phyloP scores from a whole-genome alignment of 2,329 filamentous ascomycete species.

The Hansfordia pulvinata region DNA sequence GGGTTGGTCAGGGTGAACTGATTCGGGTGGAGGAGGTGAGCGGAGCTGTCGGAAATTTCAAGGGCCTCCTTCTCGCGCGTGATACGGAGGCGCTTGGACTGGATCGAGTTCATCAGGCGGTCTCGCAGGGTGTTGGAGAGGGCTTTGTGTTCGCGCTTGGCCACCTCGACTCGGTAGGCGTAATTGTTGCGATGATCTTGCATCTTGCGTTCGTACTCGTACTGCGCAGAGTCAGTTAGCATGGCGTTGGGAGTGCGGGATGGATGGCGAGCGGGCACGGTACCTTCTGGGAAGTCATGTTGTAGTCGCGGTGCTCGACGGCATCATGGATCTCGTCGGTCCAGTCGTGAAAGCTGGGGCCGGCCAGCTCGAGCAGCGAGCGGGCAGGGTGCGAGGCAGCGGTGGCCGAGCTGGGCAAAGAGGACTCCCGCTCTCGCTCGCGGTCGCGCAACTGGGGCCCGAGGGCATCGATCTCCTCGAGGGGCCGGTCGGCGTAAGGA shows the following conservation, averaged over 20 bases:
- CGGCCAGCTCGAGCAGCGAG: slow-evolving; percentile 59
- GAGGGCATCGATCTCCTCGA: slow-evolving; percentile 29
- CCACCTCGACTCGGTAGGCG: slow-evolving; percentile 48
- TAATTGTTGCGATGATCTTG: slow-evolving; percentile 45
- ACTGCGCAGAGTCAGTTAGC: slow-evolving; percentile 24
- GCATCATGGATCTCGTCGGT: slow-evolving; percentile 77
- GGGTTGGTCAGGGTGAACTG: slow-evolving; percentile 55
- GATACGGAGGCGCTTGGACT: slow-evolving; percentile 49
- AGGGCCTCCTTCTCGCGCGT: slow-evolving; percentile 54
- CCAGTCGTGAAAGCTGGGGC: slow-evolving; percentile 75
- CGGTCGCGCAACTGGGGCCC: too few species aligned
- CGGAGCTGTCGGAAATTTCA: slow-evolving; percentile 53
- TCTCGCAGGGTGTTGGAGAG: slow-evolving; percentile 49
- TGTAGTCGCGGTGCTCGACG: slow-evolving; percentile 75
- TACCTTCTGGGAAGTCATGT: slow-evolving; percentile 72
- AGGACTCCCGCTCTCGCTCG: slow-evolving; percentile 25
- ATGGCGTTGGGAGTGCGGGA: slow-evolving; percentile 1
- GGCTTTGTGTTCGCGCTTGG: slow-evolving; percentile 45
- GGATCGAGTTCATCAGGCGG: slow-evolving; percentile 52
- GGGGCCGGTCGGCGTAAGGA: slow-evolving; percentile 47
- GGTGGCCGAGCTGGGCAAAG: slow-evolving; percentile 20
- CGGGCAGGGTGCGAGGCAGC: slow-evolving; percentile 22
- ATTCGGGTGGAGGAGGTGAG: slow-evolving; percentile 51
- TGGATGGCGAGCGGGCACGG: slow-evolving; percentile 5
- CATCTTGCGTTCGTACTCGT: slow-evolving; percentile 48